Evolutionary conservation across 768 basidiomycete species (phyloP), one percentile per base, ranked within the genome.

Genomic region (Suillus brevipes): DNA sequence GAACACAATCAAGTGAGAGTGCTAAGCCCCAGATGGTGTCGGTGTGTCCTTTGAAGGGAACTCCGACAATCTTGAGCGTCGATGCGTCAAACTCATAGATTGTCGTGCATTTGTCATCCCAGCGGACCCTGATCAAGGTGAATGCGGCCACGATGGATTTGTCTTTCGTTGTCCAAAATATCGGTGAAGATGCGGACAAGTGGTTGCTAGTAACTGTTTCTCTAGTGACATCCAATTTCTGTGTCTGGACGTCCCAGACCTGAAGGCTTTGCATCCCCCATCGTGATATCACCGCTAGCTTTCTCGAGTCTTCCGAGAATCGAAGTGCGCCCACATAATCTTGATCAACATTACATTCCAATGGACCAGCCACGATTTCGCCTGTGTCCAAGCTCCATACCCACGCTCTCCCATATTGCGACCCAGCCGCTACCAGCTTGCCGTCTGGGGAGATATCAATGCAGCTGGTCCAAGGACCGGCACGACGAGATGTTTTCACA

Each of bases 1-100:
- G 47, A 23, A 23, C 12, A 23, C 23, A 23, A 49, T 49, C 47
- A 13, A 12, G 23, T 23, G 47, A 49, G 4, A 49, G 47, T 23
- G 47, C 23, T 49, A 49, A 12, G 0, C 2, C 12, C 2, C 6
- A 0, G n/a, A 49, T 23, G 12, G 1, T 0, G 1, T 0, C 4
- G 45, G 47, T 23, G 47, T 49, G 47, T 12, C 47, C 23, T 49
- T 23, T 1, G 47, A 49, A 49, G 12, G 47, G 5, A 49, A 6
- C 12, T 23, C 23, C 23, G 47, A 49, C 23, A 49, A 6, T 23
- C 12, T 49, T 0, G n/a, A 47, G n/a, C n/a, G 45, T 47, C n/a
- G n/a, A 47, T 0, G 10, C n/a, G 0, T 47, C n/a, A 6, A 5
- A n/a, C 10, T 47, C 45, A 12, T n/a, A 12, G 10, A 47, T n/a